Evolutionary conservation across 257 asterid genomes (phyloP), one percentile per base, ranked within the genome.

Genomic region (Solanum arcanum): DNA sequence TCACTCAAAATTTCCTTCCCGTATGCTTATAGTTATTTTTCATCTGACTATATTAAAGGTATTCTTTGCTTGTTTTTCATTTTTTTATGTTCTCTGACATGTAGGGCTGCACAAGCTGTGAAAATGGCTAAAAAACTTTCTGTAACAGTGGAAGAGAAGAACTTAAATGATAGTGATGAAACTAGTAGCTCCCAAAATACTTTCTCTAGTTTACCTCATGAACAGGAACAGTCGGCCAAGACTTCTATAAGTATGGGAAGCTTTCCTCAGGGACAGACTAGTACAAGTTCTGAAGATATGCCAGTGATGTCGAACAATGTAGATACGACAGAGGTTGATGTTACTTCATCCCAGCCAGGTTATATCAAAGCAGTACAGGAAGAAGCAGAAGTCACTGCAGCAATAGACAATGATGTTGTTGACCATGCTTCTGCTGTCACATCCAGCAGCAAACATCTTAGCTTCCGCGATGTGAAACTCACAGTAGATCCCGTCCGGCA

Each of bases 61-160:
- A 46, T 49, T 80, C 90, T 73, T 37, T 20, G 62, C 81, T 89
- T 72, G 66, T 83, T 85, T 74, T 47, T 83, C 78, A 80, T 44
- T 74, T 88, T 86, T 89, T 80, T 10, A 25, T 87, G 60, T 59
- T 78, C 73, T 86, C 86, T 86, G 85, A 88, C 66, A 69, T 88
- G 85, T 89, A 97, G 99, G 98, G 98, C 98, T 89, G 93, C 99
- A 15, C 93, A 92, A 91, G 98, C 99, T 91, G 96, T 97, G 93
- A 95, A 93, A 93, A 91, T 96, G 95, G 97, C 99, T 14, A 96
- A 93, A 89, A 94, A 93, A 88, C 97, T 97, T 90, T 91, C 95
- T 13, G 91, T 91, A 35, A 93, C 91, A 87, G 84, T 92, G 31
- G 98, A 93, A 77, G 98, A 95, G 85, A 97, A 93, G 91, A 93